These are phyloP conservation scores for Fusarium nisikadoi DNA, from an alignment of 2,329 filamentous ascomycete species.

Conservation along the genomic window DNA sequence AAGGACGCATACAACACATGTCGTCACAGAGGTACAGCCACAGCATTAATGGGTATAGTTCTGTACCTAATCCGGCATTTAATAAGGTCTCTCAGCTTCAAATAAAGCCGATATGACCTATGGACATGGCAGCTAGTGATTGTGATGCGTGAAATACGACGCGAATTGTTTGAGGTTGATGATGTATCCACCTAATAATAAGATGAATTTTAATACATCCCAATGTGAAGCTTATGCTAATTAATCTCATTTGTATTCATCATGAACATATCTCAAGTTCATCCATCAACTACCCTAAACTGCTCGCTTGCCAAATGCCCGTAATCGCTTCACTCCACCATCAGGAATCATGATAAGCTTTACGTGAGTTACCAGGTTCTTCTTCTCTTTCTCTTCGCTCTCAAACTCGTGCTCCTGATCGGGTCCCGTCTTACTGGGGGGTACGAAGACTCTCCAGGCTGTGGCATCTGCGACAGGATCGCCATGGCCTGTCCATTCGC, in stretches of 20 bases:
- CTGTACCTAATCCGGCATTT: conserved; percentile 15
- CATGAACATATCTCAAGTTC: not conserved
- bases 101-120: not conserved
- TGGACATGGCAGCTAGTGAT: not conserved
- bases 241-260: conserved; percentile 9
- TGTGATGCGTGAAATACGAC: conserved; percentile 22
- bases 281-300: conserved; percentile 27
- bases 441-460: conserved; percentile 74
- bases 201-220: not conserved
- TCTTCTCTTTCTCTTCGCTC: conserved; percentile 64
- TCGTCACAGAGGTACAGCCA: conserved; percentile 32
- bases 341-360: conserved; percentile 95
- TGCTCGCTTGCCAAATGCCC: conserved; percentile 56
- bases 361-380: conserved; percentile 77
- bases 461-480: conserved; percentile 67
- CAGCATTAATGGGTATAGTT: conserved; percentile 26
- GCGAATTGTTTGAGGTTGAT: conserved; percentile 35
- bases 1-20: conserved; percentile 7
- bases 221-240: not conserved
- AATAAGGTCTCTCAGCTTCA: not conserved
- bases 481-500: conserved; percentile 64
- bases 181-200: conserved; percentile 4
- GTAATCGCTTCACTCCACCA: conserved; percentile 88
- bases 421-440: conserved; percentile 74
- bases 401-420: conserved; percentile 78